Evolutionary conservation across 2,329 filamentous ascomycete genomes (phyloP).

Genomic region (Paracamarosporium sp.): DNA sequence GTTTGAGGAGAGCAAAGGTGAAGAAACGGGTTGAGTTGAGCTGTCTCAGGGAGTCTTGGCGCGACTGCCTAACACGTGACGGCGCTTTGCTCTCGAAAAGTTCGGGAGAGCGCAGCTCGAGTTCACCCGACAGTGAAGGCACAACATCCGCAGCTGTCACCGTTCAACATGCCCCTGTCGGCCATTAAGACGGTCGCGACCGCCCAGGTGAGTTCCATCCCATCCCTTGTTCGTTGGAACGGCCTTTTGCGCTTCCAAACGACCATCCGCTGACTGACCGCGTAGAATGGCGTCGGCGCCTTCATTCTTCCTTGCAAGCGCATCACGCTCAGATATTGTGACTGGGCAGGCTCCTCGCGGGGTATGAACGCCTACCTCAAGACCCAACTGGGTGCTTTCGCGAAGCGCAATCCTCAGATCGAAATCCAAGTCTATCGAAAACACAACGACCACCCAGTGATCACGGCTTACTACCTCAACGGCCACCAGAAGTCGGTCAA

Average conservation of each 20-base stretch:
- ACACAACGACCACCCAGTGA: conserved; percentile 86
- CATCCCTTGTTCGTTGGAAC: conserved; percentile 2
- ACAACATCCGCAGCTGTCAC: conserved; percentile 20
- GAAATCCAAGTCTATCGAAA: conserved; percentile 91
- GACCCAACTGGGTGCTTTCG: conserved; percentile 77
- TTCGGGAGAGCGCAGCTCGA: conserved; percentile 12
- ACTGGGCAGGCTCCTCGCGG: conserved; percentile 89
- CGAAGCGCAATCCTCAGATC: conserved; percentile 80
- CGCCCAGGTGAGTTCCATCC: conserved; percentile 56
- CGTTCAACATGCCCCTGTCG: conserved; percentile 54
- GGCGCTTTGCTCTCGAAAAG: conserved; percentile 22
- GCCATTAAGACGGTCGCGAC: conserved; percentile 62
- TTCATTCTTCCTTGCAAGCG: conserved; percentile 98
- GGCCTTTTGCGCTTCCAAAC: background rate
- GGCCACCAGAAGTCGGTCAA: conserved; percentile 85
- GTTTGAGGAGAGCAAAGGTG: conserved; percentile 25
- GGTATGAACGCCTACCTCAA: conserved; percentile 95
- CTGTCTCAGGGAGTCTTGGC: conserved; percentile 21
- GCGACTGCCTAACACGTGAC: conserved; percentile 36
- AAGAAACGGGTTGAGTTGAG: conserved; percentile 7
- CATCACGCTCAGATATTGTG: conserved; percentile 96
- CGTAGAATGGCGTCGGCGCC: conserved; percentile 91
- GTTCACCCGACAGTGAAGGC: conserved; percentile 6
- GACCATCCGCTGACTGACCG: conserved; percentile 18
- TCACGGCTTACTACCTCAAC: conserved; percentile 92